Percentiles rank a stretch among this genome's conserved stretches.
Evolutionary conservation across 2,329 filamentous ascomycete species (phyloP).

Genomic region (Celoporthe dispersa): DNA sequence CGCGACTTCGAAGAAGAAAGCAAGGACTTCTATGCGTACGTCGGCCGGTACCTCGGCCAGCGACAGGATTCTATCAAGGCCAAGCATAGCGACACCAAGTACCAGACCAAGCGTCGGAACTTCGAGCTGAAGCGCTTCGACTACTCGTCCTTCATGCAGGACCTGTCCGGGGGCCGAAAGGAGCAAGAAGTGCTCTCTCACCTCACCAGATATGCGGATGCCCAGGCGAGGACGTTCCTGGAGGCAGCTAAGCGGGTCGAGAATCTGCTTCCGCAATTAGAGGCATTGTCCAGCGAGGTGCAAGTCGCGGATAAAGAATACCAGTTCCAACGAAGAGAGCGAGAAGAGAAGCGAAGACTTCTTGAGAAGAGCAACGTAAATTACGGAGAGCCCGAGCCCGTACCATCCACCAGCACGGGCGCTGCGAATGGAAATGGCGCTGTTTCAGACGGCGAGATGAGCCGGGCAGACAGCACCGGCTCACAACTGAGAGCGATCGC

Average conservation of each 20-base stretch:
- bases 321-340: constrained; percentile 90
- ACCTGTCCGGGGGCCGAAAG: constrained; percentile 97
- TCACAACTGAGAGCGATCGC: constrained; percentile 65
- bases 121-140: constrained; percentile 98
- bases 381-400: constrained; percentile 71
- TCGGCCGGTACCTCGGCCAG: constrained; percentile 94
- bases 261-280: constrained; percentile 82
- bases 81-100: constrained; percentile 97
- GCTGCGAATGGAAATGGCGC: constrained; percentile 52
- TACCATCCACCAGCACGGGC: constrained; percentile 36
- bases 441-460: constrained; percentile 70
- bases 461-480: constrained; percentile 73
- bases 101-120: constrained; percentile 88
- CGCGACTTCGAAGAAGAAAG: constrained; percentile 98
- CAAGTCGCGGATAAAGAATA: constrained; percentile 94
- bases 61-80: constrained; percentile 94
- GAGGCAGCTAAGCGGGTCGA: constrained; percentile 86
- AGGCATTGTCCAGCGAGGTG: constrained; percentile 88
- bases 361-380: constrained; percentile 84
- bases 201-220: constrained; percentile 90
- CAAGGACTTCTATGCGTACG: constrained; percentile 96
- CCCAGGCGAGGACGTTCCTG: constrained; percentile 83
- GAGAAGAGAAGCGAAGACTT: constrained; percentile 89
- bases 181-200: constrained; percentile 96
- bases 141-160: constrained; percentile 98